Base-by-base conservation (phyloP, 1,284 basidiomycete species). In the Volvariella volvacea region DNA sequence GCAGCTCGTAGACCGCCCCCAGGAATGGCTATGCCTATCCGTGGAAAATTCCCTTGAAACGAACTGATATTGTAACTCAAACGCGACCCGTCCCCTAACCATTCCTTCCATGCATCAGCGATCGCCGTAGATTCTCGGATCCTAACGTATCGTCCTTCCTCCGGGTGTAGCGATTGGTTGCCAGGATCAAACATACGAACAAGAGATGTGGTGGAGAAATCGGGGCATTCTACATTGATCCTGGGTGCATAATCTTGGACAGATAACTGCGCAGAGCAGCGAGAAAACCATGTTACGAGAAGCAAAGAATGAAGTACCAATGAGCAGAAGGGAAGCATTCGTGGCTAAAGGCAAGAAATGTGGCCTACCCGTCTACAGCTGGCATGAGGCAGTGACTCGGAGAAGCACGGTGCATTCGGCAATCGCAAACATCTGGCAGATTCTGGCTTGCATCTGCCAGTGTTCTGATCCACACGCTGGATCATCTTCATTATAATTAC, bases 1-100 rank as follows among this genome's bases (percentile, higher is more conserved):
- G 82, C 76, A 0, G 80, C 70, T 28, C 83, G 67, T 33, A 76
- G 66, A 0, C 80, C 80, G 19, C 75, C 76, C 0, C 81, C 81
- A 32, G 78, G 76, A 7, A 80, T 60, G 4, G 76, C 78, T 42
- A 83, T 64, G 1, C 74, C 82, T 19, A 83, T 58, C 46, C 65
- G 71, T 3, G 80, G 74, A 48, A 72, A 68, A 19, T 62, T 58
- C 3, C 55, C 58, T 32, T 55, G 52, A 53, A 79, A 73, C 0
- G 49, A 48, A 10, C 62, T 55, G 15, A 78, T 38, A 45, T 70
- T 63, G 56, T 83, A 83, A 3, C 80, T 74, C 6, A 81, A 61
- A 34, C 54, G 51, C 1, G 72, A 71, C 10, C 67, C 75, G 48
- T 80, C 60, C 2, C 74, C 76, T 25, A 83, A 48, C 80, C 80